Evolutionary conservation across 192 early-diverging fungal genomes (phyloP), one percentile per base, ranked within the genome.

Genomic region (Backusella morwellensis): DNA sequence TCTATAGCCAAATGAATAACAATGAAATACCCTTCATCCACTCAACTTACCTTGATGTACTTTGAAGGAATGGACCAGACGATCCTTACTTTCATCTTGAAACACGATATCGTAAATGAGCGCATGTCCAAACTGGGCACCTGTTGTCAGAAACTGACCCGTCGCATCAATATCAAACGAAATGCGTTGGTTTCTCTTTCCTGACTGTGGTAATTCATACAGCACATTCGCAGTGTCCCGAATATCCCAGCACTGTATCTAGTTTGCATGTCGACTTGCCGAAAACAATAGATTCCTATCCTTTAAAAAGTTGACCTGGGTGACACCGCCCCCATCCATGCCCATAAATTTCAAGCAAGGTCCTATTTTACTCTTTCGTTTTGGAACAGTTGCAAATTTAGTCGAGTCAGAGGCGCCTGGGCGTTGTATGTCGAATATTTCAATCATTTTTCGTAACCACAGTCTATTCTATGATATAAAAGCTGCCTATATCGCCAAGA

Each of bases 181-280:
- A 68, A 95, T 80, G 14, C 95, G 85, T 78, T 95, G 95, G 73
- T 91, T 92, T 8, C 93, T 94, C 32, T 84, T 78, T 0, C 87
- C 87, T 12, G 78, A 66, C 15, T 93, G 79, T 15, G 77, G 72
- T 19, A 92, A 42, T 1, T 82, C 78, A 26, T 83, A 82, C 35
- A 92, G 74, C 1, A 92, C 84, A 21, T 91, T 85, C 0, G 89
- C 90, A 67, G 94, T 86, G 56, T 96, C 90, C 2, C 95, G 83
- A 21, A 94, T 87, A 80, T 96, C 95, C 93, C 95, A 95, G 35
- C 90, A 93, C 1, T 88, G 83, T 19, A 96, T 88, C 35, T 66
- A 66, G n/a, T 81, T 35, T 6, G 88, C 80, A 40, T 89, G 87
- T 14, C 95, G 86, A 19, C 90, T 89, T 35, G 90, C 89, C 0